Evolutionary conservation across 176 grass and related monocot species (phyloP).

Genomic region (Alopecurus myosuroides): DNA sequence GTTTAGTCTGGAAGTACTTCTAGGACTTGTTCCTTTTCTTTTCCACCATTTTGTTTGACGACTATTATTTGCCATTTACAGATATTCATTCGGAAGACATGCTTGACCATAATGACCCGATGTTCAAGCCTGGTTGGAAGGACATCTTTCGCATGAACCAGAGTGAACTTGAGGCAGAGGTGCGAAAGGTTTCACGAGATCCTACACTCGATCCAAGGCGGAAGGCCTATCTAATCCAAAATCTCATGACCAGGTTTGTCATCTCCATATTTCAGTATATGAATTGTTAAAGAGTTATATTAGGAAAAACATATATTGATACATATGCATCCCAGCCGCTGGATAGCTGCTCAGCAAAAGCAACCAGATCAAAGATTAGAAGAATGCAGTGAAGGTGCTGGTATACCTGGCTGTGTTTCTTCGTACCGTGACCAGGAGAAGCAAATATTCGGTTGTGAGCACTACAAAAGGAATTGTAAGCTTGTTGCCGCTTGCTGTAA

Average conservation of each 20-base stretch:
- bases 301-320: slow-evolving; percentile 16
- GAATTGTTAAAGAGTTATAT: background rate
- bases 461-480: slow-evolving; percentile 98
- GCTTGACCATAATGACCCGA: slow-evolving; percentile 78
- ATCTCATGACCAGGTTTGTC: slow-evolving; percentile 95
- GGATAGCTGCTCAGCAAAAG: slow-evolving; percentile 99
- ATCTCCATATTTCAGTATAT: slow-evolving; percentile 24
- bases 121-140: slow-evolving; percentile 99
- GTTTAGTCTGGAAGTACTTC: slow-evolving; percentile 6
- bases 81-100: slow-evolving; percentile 60
- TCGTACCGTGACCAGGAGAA: slow-evolving; percentile 73
- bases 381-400: slow-evolving; percentile 38
- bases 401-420: slow-evolving; percentile 70
- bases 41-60: background rate
- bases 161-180: slow-evolving; percentile 93
- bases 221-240: slow-evolving; percentile 99
- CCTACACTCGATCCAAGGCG: slow-evolving; percentile 92
- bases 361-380: slow-evolving; percentile 58
- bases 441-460: slow-evolving; percentile 89
- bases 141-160: slow-evolving; percentile 99
- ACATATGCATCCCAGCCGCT: slow-evolving; percentile 57
- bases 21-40: slow-evolving; percentile 1
- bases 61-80: slow-evolving; percentile 26
- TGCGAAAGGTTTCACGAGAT: slow-evolving; percentile 93
- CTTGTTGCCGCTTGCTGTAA: slow-evolving; percentile 91